Evolutionary conservation across 495 filamentous ascomycete species (phyloP).

Genomic region (Extremus antarcticus): DNA sequence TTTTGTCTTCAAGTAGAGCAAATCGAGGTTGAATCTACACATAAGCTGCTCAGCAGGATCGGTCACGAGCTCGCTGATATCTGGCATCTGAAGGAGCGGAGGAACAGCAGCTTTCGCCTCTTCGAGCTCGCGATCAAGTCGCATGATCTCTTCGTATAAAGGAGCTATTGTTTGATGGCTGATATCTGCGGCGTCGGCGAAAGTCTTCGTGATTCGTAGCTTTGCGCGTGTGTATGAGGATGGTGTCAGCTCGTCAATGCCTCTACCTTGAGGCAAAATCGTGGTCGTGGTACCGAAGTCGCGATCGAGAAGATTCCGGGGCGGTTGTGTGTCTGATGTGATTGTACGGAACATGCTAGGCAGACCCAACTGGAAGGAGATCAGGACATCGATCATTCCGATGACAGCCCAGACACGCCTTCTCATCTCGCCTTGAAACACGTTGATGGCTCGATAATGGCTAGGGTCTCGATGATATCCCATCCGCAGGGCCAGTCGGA

Average conservation of each 20-base stretch:
- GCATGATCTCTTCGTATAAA: slow-evolving; percentile 29
- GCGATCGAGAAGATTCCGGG: slow-evolving; percentile 31
- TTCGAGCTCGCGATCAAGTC: slow-evolving; percentile 30
- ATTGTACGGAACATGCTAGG: slow-evolving; percentile 25
- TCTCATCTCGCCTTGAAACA: slow-evolving; percentile 31
- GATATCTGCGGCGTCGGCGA: slow-evolving; percentile 37
- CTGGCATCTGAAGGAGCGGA: slow-evolving; percentile 26
- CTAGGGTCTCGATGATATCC: slow-evolving; percentile 31
- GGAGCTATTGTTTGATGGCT: slow-evolving; percentile 29
- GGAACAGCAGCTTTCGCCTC: slow-evolving; percentile 31
- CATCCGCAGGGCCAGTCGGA: slow-evolving; percentile 29
- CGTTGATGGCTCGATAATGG: slow-evolving; percentile 24
- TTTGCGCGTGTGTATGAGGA: slow-evolving; percentile 35
- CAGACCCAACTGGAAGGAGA: slow-evolving; percentile 28
- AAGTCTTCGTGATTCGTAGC: slow-evolving; percentile 30
- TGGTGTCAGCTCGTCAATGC: slow-evolving; percentile 25
- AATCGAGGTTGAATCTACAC: slow-evolving; percentile 32
- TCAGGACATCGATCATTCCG: slow-evolving; percentile 27
- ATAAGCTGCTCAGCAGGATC: slow-evolving; percentile 33
- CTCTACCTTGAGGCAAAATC: slow-evolving; percentile 22
- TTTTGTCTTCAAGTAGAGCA: slow-evolving; percentile 35
- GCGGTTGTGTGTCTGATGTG: slow-evolving; percentile 24
- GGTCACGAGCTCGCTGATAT: slow-evolving; percentile 32
- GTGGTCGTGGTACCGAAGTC: slow-evolving; percentile 29
- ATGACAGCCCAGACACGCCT: slow-evolving; percentile 26